Base-by-base conservation (phyloP, 495 filamentous ascomycete species). In the Penicillium canariense region DNA sequence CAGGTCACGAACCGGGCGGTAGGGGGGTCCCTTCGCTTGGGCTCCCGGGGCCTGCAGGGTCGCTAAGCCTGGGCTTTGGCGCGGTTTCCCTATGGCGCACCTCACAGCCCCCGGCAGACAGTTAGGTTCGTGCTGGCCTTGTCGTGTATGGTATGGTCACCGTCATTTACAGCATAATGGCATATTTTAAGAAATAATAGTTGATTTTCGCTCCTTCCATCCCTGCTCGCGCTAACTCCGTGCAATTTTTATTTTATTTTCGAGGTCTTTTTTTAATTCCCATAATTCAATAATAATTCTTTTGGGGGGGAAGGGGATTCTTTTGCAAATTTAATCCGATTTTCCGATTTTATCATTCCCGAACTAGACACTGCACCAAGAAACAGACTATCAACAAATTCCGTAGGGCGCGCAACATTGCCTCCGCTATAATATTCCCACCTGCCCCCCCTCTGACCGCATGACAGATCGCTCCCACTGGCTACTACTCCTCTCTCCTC, bases 381-480 rank as follows among this genome's bases (percentile, higher is more conserved):
- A 25, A 14, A 2, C 38, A 5, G 32, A 48, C 44, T 56, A 51
- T 56, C 23, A 55, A 39, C 39, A 36, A 45, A 23, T 44, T 39
- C 23, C 34, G 50, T 58, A 49, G 42, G 54, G 53, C 52, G 45
- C 50, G 52, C 53, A 54, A 52, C 54, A 50, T 52, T 58, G 47
- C 31, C 18, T 43, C 45, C 17, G 43, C 56, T 61, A 69, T 67
- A 66, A 70, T 70, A 65, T 58, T 64, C 61, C 60, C 57, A 60
- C 59, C 59, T 55, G 54, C 63, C 59, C 48, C 60, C 50, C 50
- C 39, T 57, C 44, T 40, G 52, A 55, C 45, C 52, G 39, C 47
- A 50, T 44, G 30, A 43, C 28, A 34, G 26, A 52, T 48, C 12
- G 48, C 43, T 52, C 42, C 42, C 38, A 56, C 47, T 56, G 46